phyloP scores from a whole-genome alignment of 1,284 basidiomycete species.

The Amylostereum areolatum region DNA sequence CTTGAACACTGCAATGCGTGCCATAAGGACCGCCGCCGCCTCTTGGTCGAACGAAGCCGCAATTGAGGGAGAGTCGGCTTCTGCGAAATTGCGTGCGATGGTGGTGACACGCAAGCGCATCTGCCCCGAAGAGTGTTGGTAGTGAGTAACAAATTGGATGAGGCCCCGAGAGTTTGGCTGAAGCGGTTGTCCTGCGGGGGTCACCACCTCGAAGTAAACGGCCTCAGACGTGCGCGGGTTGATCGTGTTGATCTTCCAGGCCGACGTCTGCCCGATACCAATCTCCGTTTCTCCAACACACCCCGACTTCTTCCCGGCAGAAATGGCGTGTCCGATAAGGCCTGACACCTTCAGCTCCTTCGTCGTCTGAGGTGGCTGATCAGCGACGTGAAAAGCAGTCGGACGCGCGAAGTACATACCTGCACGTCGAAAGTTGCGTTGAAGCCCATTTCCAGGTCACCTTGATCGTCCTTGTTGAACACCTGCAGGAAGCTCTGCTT shows the following conservation, averaged over 20 bases:
- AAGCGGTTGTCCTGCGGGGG: slow-evolving; percentile 93
- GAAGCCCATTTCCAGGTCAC: slow-evolving; percentile 95
- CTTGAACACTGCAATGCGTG: slow-evolving; percentile 98
- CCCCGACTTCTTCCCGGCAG: slow-evolving; percentile 92
- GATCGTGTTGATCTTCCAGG: slow-evolving; percentile 95
- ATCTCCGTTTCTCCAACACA: slow-evolving; percentile 99
- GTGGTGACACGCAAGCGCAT: slow-evolving; percentile 94
- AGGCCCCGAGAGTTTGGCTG: slow-evolving; percentile 90
- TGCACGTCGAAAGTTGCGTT: slow-evolving; percentile 99
- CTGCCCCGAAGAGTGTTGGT: slow-evolving; percentile 95
- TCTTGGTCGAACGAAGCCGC: slow-evolving; percentile 97
- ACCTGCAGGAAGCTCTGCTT: slow-evolving; percentile 96
- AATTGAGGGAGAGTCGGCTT: slow-evolving; percentile 91
- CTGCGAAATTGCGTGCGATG: slow-evolving; percentile 95
- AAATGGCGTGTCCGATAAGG: slow-evolving; percentile 96
- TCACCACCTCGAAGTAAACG: slow-evolving; percentile 98
- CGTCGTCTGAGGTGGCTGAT: slow-evolving; percentile 62
- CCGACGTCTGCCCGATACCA: slow-evolving; percentile 98
- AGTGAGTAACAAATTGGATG: slow-evolving; percentile 98
- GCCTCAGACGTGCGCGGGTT: slow-evolving; percentile 86
- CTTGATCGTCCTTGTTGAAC: slow-evolving; percentile 93
- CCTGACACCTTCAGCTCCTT: slow-evolving; percentile 99
- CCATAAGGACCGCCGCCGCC: slow-evolving; percentile 97
- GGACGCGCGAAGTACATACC: slow-evolving; percentile 35
- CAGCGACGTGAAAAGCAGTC: neutral